These are phyloP conservation scores for Mycotypha africana DNA, from an alignment of 371 early-diverging fungal genomes.

Conservation along the genomic window DNA sequence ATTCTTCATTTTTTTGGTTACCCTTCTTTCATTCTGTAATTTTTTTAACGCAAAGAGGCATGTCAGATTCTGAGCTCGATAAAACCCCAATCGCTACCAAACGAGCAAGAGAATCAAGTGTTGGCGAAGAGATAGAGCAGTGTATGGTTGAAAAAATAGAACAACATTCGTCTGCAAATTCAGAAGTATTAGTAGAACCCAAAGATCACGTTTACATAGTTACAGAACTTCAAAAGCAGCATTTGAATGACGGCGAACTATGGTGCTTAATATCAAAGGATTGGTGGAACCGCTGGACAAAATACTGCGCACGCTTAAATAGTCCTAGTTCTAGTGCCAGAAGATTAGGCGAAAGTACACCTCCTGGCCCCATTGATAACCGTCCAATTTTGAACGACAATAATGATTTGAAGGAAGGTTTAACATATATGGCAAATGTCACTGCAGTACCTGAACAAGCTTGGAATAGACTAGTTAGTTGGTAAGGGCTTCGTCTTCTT, in stretches of 20 bases:
- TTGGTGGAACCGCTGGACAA: constrained; percentile 20
- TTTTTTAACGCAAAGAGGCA: no score
- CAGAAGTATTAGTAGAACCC: constrained; percentile 10
- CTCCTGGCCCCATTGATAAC: constrained; percentile 21
- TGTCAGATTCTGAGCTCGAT: constrained; percentile 17
- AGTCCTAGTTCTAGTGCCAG: constrained; percentile 2
- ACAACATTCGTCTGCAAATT: no score
- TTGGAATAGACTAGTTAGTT: constrained; percentile 15
- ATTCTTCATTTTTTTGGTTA: no score
- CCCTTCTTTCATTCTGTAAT: no score
- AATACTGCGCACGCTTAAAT: constrained; percentile 18
- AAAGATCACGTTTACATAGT: constrained; percentile 18
- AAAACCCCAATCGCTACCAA: constrained; percentile 15
- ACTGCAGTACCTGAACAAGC: constrained; percentile 17
- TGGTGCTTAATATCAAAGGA: constrained; percentile 17
- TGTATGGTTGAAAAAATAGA: no score
- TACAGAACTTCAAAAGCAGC: constrained; percentile 11
- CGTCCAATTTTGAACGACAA: constrained; percentile 4
- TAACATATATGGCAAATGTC: constrained; percentile 1
- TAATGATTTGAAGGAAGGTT: constrained; percentile 6
- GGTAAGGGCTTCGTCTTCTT: no score
- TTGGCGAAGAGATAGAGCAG: constrained; percentile 11
- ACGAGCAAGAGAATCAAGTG: constrained; percentile 25
- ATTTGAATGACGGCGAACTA: constrained; percentile 5
- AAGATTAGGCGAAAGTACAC: constrained; percentile 5